Percentiles rank a stretch among this genome's conserved stretches.
Conservation (phyloP, 495 filamentous ascomycete genomes). For the Podospora pseudopauciseta region DNA sequence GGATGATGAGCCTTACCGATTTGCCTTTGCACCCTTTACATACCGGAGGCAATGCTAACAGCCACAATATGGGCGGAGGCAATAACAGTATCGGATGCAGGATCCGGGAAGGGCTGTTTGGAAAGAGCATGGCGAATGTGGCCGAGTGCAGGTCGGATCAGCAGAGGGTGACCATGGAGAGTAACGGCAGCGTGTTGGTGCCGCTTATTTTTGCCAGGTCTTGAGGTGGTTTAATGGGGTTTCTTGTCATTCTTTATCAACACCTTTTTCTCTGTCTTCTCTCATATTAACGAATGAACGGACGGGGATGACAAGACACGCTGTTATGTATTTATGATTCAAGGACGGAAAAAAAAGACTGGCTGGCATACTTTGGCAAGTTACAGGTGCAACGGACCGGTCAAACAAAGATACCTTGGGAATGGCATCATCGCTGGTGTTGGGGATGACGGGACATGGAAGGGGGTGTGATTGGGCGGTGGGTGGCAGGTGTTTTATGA, state of each 20-base stretch:
- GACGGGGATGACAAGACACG: background rate
- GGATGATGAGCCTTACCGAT: background rate
- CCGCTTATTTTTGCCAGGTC: conserved; percentile 51
- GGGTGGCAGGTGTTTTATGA: background rate
- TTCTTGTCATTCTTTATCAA: background rate
- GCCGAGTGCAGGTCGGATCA: conserved; percentile 24
- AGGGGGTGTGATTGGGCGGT: background rate
- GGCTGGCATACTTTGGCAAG: background rate
- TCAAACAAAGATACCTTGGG: conserved; percentile 1
- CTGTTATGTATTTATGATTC: conserved; percentile 10
- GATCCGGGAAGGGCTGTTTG: conserved; percentile 43
- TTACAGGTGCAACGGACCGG: background rate
- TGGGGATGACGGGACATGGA: conserved; percentile 1
- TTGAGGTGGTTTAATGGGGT: conserved; percentile 3
- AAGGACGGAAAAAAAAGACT: conserved; percentile 4
- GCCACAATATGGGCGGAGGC: conserved; percentile 2
- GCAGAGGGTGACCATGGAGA: conserved; percentile 39
- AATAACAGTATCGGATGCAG: conserved; percentile 20
- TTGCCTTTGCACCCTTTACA: background rate
- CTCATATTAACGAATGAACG: background rate
- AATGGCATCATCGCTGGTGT: background rate
- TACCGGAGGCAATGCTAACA: background rate
- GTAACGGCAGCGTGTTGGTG: conserved; percentile 35
- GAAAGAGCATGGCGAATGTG: conserved; percentile 33
- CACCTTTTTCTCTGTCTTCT: conserved; percentile 11